Evolutionary conservation across 345 rosid species (phyloP).

Genomic region (Linum trigynum): DNA sequence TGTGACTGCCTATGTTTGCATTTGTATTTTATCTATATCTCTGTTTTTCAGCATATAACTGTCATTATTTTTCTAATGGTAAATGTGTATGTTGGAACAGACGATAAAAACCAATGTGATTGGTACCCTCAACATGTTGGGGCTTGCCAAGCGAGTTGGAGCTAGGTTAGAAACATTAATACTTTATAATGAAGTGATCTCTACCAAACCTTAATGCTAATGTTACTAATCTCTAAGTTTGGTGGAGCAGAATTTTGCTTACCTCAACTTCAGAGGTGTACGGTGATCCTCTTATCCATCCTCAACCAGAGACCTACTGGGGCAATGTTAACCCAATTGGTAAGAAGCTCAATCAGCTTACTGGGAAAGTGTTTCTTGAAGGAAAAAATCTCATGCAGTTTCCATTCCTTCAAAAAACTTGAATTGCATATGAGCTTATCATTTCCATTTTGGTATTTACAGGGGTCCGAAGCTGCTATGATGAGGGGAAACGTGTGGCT

Average conservation of each 20-base stretch:
- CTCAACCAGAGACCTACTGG: slow-evolving; percentile 94
- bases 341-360: slow-evolving; percentile 16
- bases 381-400: not conserved
- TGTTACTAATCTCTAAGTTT: slow-evolving; percentile 7
- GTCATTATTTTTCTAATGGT: not conserved
- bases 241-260: slow-evolving; percentile 65
- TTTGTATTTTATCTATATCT: no score
- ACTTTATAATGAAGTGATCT: slow-evolving; percentile 2
- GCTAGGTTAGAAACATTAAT: slow-evolving; percentile 47
- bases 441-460: slow-evolving; percentile 6
- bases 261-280: slow-evolving; percentile 96
- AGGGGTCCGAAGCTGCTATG: slow-evolving; percentile 96
- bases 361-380: not conserved
- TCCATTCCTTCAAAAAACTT: not conserved
- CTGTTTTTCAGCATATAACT: not conserved
- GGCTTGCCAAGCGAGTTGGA: slow-evolving; percentile 97
- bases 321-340: slow-evolving; percentile 97
- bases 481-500: slow-evolving; percentile 98
- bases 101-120: slow-evolving; percentile 97
- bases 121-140: slow-evolving; percentile 94
- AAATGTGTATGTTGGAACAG: slow-evolving; percentile 24
- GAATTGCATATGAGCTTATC: not conserved
- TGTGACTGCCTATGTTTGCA: no score
- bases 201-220: not conserved
- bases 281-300: slow-evolving; percentile 92